phyloP scores from a whole-genome alignment of 2,329 filamentous ascomycete genomes.

The Coleophoma crateriformis region DNA sequence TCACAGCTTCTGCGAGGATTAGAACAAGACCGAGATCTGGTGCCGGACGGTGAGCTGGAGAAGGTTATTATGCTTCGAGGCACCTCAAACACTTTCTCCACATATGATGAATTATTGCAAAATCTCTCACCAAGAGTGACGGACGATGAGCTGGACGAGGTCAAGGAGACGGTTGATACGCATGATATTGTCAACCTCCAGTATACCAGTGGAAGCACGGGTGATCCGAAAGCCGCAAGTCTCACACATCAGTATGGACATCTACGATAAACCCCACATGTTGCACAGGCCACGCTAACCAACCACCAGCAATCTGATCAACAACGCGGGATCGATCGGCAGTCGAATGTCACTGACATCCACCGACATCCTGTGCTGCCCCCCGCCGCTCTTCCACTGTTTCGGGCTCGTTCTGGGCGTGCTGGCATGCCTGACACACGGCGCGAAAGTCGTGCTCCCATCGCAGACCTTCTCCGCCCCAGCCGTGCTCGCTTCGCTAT shows the following conservation, averaged over 20 bases:
- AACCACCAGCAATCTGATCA: conserved; percentile 17
- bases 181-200: conserved; percentile 70
- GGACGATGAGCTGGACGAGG: conserved; percentile 43
- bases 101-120: conserved; percentile 55
- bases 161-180: conserved; percentile 50
- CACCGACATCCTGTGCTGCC: conserved; percentile 70
- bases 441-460: conserved; percentile 71
- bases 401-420: conserved; percentile 75
- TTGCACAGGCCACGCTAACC: not conserved
- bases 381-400: conserved; percentile 80
- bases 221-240: conserved; percentile 70
- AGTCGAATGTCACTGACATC: conserved; percentile 48
- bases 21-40: conserved; percentile 40
- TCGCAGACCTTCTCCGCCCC: conserved; percentile 66
- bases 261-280: conserved; percentile 37
- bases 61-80: conserved; percentile 58
- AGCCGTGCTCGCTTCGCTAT: conserved; percentile 61
- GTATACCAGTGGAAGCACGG: conserved; percentile 71
- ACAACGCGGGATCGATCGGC: conserved; percentile 17
- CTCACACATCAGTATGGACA: conserved; percentile 41
- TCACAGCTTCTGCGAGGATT: conserved; percentile 42
- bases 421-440: conserved; percentile 67
- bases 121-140: conserved; percentile 42
- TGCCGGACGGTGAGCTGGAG: conserved; percentile 33
- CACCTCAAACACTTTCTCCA: conserved; percentile 46